Percentiles rank a stretch among this genome's conserved stretches.
phyloP scores from a whole-genome alignment of 2,329 filamentous ascomycete genomes.

The Endocalyx cinctus region DNA sequence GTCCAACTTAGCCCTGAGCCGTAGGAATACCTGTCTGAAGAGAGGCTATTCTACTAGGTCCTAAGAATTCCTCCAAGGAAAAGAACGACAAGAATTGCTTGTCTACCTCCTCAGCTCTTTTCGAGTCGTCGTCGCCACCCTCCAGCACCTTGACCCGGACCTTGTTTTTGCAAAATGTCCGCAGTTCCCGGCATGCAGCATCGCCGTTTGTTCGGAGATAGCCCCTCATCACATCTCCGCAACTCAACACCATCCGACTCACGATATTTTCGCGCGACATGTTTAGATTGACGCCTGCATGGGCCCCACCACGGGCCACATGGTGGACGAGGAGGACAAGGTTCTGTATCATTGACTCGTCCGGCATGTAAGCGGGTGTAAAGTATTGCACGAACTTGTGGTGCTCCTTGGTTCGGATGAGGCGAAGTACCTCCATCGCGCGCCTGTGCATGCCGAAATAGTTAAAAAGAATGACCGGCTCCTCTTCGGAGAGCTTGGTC shows the following conservation, averaged over 20 bases:
- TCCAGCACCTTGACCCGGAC: slow-evolving; percentile 1
- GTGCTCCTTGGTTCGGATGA: slow-evolving; percentile 22
- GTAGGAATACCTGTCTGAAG: slow-evolving; percentile 3
- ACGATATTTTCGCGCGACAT: slow-evolving; percentile 4
- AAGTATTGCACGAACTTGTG: slow-evolving; percentile 24
- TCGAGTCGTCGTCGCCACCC: not conserved
- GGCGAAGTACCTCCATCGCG: slow-evolving; percentile 20
- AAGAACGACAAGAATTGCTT: not conserved
- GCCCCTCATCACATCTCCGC: slow-evolving; percentile 20
- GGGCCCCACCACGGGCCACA: slow-evolving; percentile 17
- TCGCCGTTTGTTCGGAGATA: slow-evolving; percentile 24
- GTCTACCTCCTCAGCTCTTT: not conserved
- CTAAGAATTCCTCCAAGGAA: not conserved
- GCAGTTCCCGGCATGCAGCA: slow-evolving; percentile 21
- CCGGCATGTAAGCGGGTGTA: slow-evolving; percentile 18
- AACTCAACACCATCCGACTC: slow-evolving; percentile 21
- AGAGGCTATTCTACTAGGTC: slow-evolving; percentile 1
- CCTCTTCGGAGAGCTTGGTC: slow-evolving; percentile 20
- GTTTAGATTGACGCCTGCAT: slow-evolving; percentile 10
- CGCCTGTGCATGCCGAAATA: slow-evolving; percentile 27
- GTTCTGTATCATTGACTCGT: slow-evolving; percentile 20
- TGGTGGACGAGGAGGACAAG: slow-evolving; percentile 21
- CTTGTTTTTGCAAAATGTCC: slow-evolving; percentile 20
- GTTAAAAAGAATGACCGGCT: slow-evolving; percentile 22
- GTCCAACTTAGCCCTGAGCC: too few relatives aligned